phyloP scores from a whole-genome alignment of 176 grass and related monocot species.

The Thinopyrum elongatum region DNA sequence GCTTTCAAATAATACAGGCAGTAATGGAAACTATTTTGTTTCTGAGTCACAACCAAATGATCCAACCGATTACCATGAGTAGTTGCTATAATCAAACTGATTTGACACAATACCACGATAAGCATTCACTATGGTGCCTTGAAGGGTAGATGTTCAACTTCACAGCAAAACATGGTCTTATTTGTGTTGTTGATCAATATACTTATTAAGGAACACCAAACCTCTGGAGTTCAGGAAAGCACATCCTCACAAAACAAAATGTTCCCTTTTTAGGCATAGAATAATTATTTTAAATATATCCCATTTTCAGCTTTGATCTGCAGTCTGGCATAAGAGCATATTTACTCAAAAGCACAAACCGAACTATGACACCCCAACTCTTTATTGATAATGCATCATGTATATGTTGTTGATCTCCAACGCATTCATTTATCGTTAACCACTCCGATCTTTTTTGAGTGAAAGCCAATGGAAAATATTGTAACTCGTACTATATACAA shows the following conservation, averaged over 20 bases:
- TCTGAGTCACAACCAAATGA: background rate
- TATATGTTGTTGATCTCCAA: background rate
- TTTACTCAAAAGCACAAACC: background rate
- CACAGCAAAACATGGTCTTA: conserved; percentile 16
- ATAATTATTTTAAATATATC: background rate
- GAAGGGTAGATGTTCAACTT: conserved; percentile 31
- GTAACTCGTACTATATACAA: background rate
- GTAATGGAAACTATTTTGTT: background rate
- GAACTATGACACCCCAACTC: background rate
- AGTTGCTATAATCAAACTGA: conserved; percentile 19
- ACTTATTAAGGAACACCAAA: conserved; percentile 2
- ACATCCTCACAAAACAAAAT: conserved; percentile 3
- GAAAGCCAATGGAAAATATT: background rate
- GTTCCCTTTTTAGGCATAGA: background rate
- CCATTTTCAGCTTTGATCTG: background rate
- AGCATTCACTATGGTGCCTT: background rate
- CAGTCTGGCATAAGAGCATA: background rate
- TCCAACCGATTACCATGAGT: conserved; percentile 23
- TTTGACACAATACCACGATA: conserved; percentile 5
- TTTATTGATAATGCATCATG: conserved; percentile 1
- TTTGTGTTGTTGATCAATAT: conserved; percentile 24
- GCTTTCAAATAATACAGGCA: background rate
- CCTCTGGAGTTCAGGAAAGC: background rate
- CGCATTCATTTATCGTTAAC: background rate
- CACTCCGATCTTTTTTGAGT: background rate